Evolutionary conservation across 352 stramenopile genomes (phyloP), one percentile per base, ranked within the genome.

Genomic region (Blastocystis sp.): DNA sequence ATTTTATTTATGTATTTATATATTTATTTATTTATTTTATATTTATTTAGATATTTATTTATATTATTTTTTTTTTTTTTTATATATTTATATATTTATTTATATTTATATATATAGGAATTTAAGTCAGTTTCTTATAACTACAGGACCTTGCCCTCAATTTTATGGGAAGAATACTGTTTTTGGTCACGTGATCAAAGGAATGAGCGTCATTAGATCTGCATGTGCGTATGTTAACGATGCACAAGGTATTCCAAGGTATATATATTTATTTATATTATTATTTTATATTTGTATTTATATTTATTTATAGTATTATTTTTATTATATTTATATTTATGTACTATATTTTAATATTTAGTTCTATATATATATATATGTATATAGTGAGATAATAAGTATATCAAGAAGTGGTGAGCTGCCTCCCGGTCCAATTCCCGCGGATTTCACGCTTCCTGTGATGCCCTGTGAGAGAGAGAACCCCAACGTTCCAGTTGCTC

Each of bases 51-150:
- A n/a, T n/a, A n/a, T n/a, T n/a, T n/a, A n/a, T n/a, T n/a, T n/a
- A n/a, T n/a, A n/a, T n/a, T n/a, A n/a, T n/a, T n/a, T n/a, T n/a
- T n/a, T n/a, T n/a, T n/a, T n/a, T n/a, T n/a, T n/a, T n/a, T n/a
- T n/a, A n/a, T n/a, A n/a, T n/a, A n/a, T n/a, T n/a, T n/a, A n/a
- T n/a, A n/a, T n/a, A n/a, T n/a, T 62, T 27, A n/a, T 18, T 13
- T 9, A 13, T 25, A 23, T 5, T 33, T 21, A 43, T 11, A 55
- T 25, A 11, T 18, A 3, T 52, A 62, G 52, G 5, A 62, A 62
- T 25, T 31, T 62, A 2, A 62, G 52, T 19, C 32, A 42, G 10
- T 62, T 62, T 42, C 40, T 62, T 10, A 62, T 62, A 39, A 62
- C 52, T 13, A 42, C 52, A 9, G 52, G 39, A 5, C 52, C 52